phyloP scores from a whole-genome alignment of 768 basidiomycete species.

The Tulasnella sp. region DNA sequence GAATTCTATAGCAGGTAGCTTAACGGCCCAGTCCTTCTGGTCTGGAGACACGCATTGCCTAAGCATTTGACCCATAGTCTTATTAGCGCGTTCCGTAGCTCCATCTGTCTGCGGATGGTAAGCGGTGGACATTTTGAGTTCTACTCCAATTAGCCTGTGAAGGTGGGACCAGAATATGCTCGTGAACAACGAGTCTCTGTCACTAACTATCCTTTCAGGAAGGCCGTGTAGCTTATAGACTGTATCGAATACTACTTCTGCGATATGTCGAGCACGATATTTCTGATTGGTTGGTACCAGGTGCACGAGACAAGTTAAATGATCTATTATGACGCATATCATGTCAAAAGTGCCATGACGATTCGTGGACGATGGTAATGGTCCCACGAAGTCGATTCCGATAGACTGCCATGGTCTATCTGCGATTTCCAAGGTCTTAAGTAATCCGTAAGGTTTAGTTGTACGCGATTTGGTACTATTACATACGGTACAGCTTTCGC shows the following conservation, averaged over 20 bases:
- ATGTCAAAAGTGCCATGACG: conserved; percentile 36
- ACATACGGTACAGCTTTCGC: not conserved
- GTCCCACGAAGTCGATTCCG: conserved; percentile 28
- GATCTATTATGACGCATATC: conserved; percentile 38
- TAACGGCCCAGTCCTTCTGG: conserved; percentile 37
- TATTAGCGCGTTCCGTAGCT: conserved; percentile 33
- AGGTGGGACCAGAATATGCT: conserved; percentile 34
- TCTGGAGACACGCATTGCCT: conserved; percentile 22
- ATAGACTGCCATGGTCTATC: conserved; percentile 23
- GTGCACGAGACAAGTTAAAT: conserved; percentile 36
- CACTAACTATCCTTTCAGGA: conserved; percentile 35
- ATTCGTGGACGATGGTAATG: conserved; percentile 26
- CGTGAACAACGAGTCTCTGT: conserved; percentile 35
- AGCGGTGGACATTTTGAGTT: conserved; percentile 33
- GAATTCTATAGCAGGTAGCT: conserved; percentile 41
- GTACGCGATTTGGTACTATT: not conserved
- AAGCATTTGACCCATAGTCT: conserved; percentile 26
- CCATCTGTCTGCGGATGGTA: conserved; percentile 37
- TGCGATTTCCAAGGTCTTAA: conserved; percentile 19
- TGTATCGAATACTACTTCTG: conserved; percentile 30
- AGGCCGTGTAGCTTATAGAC: conserved; percentile 34
- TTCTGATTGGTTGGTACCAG: conserved; percentile 33
- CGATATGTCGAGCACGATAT: conserved; percentile 33
- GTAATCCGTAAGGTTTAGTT: conserved; percentile 20
- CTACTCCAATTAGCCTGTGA: conserved; percentile 25